Conservation (phyloP, 345 rosid genomes). For the Corchorus olitorius region DNA sequence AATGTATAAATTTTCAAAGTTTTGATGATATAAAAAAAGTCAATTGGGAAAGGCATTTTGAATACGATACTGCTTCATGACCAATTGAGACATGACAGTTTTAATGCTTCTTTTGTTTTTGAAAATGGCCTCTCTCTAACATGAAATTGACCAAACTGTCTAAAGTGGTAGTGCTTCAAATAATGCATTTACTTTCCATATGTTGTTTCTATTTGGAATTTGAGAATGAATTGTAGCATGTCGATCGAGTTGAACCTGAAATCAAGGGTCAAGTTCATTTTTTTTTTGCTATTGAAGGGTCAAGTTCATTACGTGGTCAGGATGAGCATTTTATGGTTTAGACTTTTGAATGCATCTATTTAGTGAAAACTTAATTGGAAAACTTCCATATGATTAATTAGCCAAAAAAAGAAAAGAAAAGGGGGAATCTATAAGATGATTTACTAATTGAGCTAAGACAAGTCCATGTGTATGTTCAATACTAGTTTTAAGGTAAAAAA, state of each 20-base stretch:
- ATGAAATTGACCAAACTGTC: constrained; percentile 23
- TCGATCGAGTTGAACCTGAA: not conserved
- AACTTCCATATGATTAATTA: too few species aligned
- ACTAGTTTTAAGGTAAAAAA: not conserved
- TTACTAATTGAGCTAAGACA: too few species aligned
- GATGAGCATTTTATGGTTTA: not conserved
- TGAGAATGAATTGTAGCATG: not conserved
- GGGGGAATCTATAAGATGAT: too few species aligned
- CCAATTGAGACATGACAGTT: constrained; percentile 17
- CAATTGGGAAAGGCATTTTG: constrained; percentile 16
- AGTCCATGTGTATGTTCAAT: not conserved
- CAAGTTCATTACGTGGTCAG: not conserved
- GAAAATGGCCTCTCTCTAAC: constrained; percentile 7
- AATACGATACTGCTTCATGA: constrained; percentile 2
- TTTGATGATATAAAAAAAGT: not conserved
- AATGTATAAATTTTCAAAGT: not conserved
- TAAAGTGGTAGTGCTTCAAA: constrained; percentile 10
- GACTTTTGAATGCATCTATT: too few species aligned
- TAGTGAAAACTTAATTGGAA: too few species aligned
- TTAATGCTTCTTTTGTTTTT: not conserved
- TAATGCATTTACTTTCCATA: not conserved
- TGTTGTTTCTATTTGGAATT: constrained; percentile 2
- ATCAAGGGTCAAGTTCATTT: not conserved
- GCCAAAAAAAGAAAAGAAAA: not conserved
- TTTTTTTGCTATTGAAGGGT: too few species aligned